Evolutionary conservation across 2,329 filamentous ascomycete species (phyloP).

Genomic region (Periconia sp.): DNA sequence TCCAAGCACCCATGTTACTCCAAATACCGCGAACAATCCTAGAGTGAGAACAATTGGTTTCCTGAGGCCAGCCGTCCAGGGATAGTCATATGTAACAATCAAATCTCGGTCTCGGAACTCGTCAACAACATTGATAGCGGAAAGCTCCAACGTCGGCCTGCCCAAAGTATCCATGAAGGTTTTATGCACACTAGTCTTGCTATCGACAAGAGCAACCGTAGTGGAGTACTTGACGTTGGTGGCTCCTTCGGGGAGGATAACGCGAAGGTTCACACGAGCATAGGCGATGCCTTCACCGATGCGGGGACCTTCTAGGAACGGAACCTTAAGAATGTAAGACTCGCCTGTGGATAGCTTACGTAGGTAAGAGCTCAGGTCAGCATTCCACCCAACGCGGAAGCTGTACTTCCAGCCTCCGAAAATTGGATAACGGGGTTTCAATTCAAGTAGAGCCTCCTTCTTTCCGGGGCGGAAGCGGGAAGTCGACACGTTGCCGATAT

Average conservation of each 20-base stretch:
- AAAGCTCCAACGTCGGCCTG: constrained; percentile 78
- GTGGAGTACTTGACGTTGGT: constrained; percentile 80
- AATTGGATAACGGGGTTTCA: constrained; percentile 92
- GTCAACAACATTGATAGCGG: constrained; percentile 84
- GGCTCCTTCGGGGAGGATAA: constrained; percentile 90
- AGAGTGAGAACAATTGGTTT: constrained; percentile 84
- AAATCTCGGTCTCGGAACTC: constrained; percentile 83
- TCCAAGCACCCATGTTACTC: constrained; percentile 72
- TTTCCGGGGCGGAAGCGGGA: constrained; percentile 79
- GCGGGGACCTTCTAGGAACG: constrained; percentile 91
- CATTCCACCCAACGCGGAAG: constrained; percentile 96
- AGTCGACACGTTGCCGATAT: constrained; percentile 95
- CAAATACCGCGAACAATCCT: constrained; percentile 73
- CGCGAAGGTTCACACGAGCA: constrained; percentile 73
- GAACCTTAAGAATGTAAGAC: constrained; percentile 83
- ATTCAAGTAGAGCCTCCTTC: constrained; percentile 79
- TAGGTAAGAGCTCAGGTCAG: constrained; percentile 75
- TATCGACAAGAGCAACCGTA: constrained; percentile 68
- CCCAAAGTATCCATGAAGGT: constrained; percentile 95
- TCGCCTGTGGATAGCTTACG: constrained; percentile 64
- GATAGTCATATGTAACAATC: constrained; percentile 85
- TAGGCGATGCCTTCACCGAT: constrained; percentile 85
- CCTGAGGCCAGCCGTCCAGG: constrained; percentile 71
- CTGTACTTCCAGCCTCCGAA: constrained; percentile 99
- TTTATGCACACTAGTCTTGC: constrained; percentile 67